Evolutionary conservation across 2,329 filamentous ascomycete genomes (phyloP), one percentile per base, ranked within the genome.

Genomic region (Tolypocladium endophyticum): DNA sequence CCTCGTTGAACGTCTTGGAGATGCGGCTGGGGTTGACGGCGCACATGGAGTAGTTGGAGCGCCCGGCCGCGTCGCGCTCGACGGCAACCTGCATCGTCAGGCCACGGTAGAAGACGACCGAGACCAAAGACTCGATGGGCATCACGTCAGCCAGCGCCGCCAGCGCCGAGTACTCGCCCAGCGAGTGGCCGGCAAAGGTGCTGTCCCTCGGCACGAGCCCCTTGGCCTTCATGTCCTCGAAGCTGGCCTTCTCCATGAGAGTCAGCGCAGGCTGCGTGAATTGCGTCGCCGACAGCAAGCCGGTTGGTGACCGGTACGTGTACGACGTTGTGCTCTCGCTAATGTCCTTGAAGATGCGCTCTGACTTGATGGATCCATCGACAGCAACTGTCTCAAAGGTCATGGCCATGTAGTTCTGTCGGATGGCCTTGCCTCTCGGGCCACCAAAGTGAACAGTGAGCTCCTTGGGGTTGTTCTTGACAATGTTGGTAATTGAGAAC

Each of bases 381-480:
- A 90, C 79, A 61, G 88, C 89, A 58, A 99, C 92, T n/a, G 93
- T 95, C 80, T 99, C 94, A 76, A 97, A 99, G 55, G 93, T 97
- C 94, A 99, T 99, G 61, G 93, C 87, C 89, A 97, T 97, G 81
- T 99, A 99, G 77, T 99, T 99, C 72, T 96, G 89, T 64, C 94
- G 91, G 68, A 99, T 99, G 57, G 91, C 92, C 79, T 97, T 99
- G 71, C 94, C 94, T 61, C 91, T 89, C 63, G 94, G 92, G 56
- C 94, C 94, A 78, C 95, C 94, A 71, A 99, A 99, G 80, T 99
- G 90, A 65, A 99, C 90, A 6, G 95, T 99, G 59, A 99, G 87
- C 78, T 97, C 94, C 81, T 97, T 97, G 64, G 94, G 94, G 77
- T 99, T 99, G 81, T 97, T 99, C 82, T 92, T 95, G 75, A 99